Evolutionary conservation across 306 rosid genomes (phyloP).

Genomic region (Erythrophleum fordii): DNA sequence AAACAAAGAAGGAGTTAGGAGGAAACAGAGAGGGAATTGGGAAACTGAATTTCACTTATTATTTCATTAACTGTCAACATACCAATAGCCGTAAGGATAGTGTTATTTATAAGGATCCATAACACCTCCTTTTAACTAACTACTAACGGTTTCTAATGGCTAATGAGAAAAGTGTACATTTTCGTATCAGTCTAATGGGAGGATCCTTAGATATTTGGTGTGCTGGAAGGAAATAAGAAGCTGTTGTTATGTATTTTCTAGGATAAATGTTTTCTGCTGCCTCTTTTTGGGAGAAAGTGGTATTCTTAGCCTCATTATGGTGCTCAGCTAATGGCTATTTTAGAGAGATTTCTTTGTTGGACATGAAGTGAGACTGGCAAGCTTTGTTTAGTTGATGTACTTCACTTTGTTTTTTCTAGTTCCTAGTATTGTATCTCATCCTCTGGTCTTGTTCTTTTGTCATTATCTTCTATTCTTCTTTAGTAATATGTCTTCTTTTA

Average conservation of each 20-base stretch:
- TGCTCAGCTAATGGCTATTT: neutral
- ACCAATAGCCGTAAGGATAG: no score
- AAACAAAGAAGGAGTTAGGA: no score
- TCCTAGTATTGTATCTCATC: neutral
- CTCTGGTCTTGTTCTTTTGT: neutral
- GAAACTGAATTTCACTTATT: no score
- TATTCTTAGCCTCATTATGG: neutral
- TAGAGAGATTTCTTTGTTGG: neutral
- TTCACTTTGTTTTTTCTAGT: neutral
- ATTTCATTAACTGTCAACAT: no score
- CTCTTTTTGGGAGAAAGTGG: neutral
- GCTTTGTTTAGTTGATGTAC: neutral
- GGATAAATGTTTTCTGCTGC: neutral
- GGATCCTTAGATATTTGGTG: neutral
- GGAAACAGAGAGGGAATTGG: no score
- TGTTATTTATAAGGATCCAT: no score
- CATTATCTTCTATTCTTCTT: neutral
- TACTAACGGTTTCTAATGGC: no score
- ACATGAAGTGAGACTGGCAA: neutral
- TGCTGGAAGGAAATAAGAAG: neutral
- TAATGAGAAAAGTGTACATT: no score
- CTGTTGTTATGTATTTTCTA: neutral
- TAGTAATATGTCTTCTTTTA: neutral
- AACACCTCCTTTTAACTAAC: no score
- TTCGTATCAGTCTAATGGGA: neutral